phyloP scores from a whole-genome alignment of 441 rosid species.

The Gossypium aridum region DNA sequence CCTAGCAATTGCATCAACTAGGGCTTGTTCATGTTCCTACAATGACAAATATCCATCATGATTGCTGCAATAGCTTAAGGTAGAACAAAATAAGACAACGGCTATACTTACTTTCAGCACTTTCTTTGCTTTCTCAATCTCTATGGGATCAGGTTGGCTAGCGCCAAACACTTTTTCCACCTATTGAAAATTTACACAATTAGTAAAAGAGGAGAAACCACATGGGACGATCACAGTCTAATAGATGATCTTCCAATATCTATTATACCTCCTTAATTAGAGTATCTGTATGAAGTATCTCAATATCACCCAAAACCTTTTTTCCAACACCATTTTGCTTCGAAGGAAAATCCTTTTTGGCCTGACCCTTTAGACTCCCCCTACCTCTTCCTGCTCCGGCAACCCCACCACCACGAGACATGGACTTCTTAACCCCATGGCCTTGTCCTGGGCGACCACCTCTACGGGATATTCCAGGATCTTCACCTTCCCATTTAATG shows the following conservation, averaged over 20 bases:
- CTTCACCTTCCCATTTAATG: constrained; percentile 89
- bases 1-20: constrained; percentile 81
- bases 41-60: constrained; percentile 12
- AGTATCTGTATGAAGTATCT: constrained; percentile 87
- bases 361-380: constrained; percentile 53
- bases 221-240: background rate
- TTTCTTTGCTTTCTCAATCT: constrained; percentile 90
- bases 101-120: constrained; percentile 58
- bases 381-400: constrained; percentile 73
- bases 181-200: constrained; percentile 32
- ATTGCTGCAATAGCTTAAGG: background rate
- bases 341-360: constrained; percentile 48
- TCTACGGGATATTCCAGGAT: constrained; percentile 63
- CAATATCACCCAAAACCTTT: constrained; percentile 76
- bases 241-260: constrained; percentile 1
- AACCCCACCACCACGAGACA: constrained; percentile 62
- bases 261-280: constrained; percentile 77
- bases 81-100: background rate
- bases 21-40: constrained; percentile 96
- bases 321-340: constrained; percentile 71
- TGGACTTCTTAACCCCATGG: constrained; percentile 63
- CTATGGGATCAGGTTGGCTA: constrained; percentile 65
- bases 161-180: constrained; percentile 85
- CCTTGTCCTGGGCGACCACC: constrained; percentile 88
- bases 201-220: constrained; percentile 5